phyloP scores from a whole-genome alignment of 129 eudicot species.

The carrot (Daucus carota) region DH1_v3.0 NC_030388.2:11848501-11849000 shows the following conservation, averaged over 20 bases:
- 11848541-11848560: not conserved
- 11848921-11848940: too few relatives aligned
- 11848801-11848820: not conserved
- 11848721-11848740: conserved; percentile 61
- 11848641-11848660: conserved; percentile 53
- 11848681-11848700: conserved; percentile 57
- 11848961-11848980: too few relatives aligned
- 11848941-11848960: too few relatives aligned
- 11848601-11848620: conserved; percentile 46
- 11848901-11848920: too few relatives aligned
- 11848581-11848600: conserved; percentile 67
- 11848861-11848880: too few relatives aligned
- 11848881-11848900: too few relatives aligned
- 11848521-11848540: not conserved
- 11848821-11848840: not conserved
- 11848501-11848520: conserved; percentile 7
- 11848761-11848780: conserved; percentile 12
- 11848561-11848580: not conserved
- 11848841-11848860: not conserved
- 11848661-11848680: conserved; percentile 63
- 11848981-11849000: too few relatives aligned
- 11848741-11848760: conserved; percentile 54
- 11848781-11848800: not conserved
- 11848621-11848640: conserved; percentile 59
- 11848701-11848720: conserved; percentile 54